Evolutionary conservation across 345 rosid genomes (phyloP).

Genomic region (Pseudoturritis turrita): DNA sequence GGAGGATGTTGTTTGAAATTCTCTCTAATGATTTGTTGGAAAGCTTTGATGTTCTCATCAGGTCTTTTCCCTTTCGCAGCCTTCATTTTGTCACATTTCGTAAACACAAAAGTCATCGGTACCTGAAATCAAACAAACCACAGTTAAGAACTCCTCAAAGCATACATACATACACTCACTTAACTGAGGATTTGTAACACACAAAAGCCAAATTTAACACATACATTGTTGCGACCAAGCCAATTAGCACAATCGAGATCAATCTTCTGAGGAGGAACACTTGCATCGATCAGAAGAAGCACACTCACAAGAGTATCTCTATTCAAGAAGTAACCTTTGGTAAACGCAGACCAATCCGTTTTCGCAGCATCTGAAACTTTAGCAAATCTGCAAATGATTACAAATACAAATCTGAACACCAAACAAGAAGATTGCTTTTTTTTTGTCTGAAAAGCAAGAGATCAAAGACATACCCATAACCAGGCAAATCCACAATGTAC

Average conservation of each 20-base stretch:
- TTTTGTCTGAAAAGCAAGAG: too few species aligned
- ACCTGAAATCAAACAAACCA: slow-evolving; percentile 42
- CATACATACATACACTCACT: too few species aligned
- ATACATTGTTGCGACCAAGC: slow-evolving; percentile 87
- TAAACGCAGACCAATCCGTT: slow-evolving; percentile 88
- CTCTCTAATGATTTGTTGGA: slow-evolving; percentile 62
- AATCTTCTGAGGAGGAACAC: slow-evolving; percentile 88
- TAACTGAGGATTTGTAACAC: not conserved
- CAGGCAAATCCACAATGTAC: slow-evolving; percentile 97
- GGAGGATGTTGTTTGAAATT: slow-evolving; percentile 63
- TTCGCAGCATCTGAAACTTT: slow-evolving; percentile 77
- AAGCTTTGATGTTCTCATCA: slow-evolving; percentile 70
- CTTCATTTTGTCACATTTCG: slow-evolving; percentile 87
- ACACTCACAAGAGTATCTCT: slow-evolving; percentile 71
- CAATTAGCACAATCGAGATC: slow-evolving; percentile 95
- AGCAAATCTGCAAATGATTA: slow-evolving; percentile 49
- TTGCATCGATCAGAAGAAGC: slow-evolving; percentile 83
- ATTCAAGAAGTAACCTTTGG: slow-evolving; percentile 88
- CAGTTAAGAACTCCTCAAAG: not conserved
- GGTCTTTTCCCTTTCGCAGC: slow-evolving; percentile 70
- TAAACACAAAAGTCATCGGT: slow-evolving; percentile 81
- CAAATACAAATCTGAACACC: not conserved
- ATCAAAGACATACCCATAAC: slow-evolving; percentile 65
- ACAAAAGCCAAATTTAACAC: not conserved
- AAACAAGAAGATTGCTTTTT: not conserved